Conservation (phyloP, 768 basidiomycete species). For the Pisolithus albus region DNA sequence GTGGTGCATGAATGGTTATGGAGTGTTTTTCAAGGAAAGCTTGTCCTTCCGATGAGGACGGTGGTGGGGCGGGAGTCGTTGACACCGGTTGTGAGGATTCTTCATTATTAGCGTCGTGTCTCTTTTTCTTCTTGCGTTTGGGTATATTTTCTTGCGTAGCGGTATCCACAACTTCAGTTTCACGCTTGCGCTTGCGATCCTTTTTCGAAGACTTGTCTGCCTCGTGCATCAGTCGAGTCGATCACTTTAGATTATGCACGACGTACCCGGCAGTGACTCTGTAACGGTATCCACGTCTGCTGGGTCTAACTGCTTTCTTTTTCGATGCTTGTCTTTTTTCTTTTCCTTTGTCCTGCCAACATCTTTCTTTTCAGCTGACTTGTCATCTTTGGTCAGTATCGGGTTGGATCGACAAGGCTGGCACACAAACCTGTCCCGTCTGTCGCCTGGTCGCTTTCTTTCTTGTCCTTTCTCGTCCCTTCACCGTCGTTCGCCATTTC, state of each 20-base stretch:
- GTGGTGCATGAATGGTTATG: slow-evolving; percentile 61
- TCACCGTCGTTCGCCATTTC: not conserved
- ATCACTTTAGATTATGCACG: not conserved
- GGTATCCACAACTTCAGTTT: slow-evolving; percentile 1
- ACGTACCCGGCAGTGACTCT: not conserved
- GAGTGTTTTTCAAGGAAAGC: slow-evolving; percentile 66
- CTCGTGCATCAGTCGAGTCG: not conserved
- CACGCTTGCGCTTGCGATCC: slow-evolving; percentile 22
- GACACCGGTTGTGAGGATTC: slow-evolving; percentile 1
- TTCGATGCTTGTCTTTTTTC: slow-evolving; percentile 26
- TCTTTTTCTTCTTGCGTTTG: slow-evolving; percentile 25
- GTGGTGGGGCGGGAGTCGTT: slow-evolving; percentile 17
- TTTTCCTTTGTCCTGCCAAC: slow-evolving; percentile 38
- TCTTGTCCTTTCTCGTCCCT: slow-evolving; percentile 2
- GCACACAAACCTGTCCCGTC: slow-evolving; percentile 20
- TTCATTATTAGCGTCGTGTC: slow-evolving; percentile 7
- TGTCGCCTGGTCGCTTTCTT: not conserved
- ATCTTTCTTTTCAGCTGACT: slow-evolving; percentile 23
- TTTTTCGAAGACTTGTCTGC: not conserved
- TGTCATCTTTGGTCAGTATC: slow-evolving; percentile 7
- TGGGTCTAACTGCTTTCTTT: not conserved
- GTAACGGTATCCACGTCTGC: not conserved
- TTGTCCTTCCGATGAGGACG: slow-evolving; percentile 39
- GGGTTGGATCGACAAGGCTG: not conserved
- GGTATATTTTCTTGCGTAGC: slow-evolving; percentile 6